Evolutionary conservation across 441 rosid species (phyloP), one percentile per base, ranked within the genome.

Genomic region (Corymbia calophylla): DNA sequence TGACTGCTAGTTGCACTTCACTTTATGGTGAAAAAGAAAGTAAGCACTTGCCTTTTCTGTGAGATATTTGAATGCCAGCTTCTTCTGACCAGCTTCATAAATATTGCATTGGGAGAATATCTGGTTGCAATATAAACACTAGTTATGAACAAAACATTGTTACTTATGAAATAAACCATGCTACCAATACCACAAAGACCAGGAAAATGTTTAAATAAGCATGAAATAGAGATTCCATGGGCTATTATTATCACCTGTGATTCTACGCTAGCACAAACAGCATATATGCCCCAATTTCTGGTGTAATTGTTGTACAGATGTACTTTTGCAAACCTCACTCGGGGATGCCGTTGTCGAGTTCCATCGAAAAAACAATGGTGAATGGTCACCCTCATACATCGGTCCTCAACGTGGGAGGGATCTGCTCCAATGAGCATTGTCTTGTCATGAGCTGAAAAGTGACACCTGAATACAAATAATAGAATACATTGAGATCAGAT

Each of bases 291-390:
- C 99, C 99, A 97, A 90, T 95, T 92, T 91, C 98, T 94, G 88
- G 97, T 97, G 90, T 97, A 97, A 92, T 96, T 98, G 92, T 98
- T 97, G 90, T 93, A 97, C 82, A 98, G 90, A 95, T 97, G 99
- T 53, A 97, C 95, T 93, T 95, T 97, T 4, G 93, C 99, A 80
- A 93, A 98, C 90, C 99, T 94, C 91, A 97, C 95, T n/a, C 99
- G 99, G 90, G 99, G 99, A 60, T 98, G 99, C 51, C 97, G 92
- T 90, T 97, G 99, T 35, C 97, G 92, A 60, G 99, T 98, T 56
- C 97, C 98, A 86, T 97, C 95, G 14, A 98, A 98, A 91, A 98
- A 98, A 87, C 99, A 98, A 92, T 97, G 99, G 90, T 98, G 99
- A 90, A 97, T 97, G 54, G 99, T 97, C 85, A 97, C 97, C 87